Base-by-base conservation (phyloP, 768 basidiomycete species). In the Lactifluus pinguis region DNA sequence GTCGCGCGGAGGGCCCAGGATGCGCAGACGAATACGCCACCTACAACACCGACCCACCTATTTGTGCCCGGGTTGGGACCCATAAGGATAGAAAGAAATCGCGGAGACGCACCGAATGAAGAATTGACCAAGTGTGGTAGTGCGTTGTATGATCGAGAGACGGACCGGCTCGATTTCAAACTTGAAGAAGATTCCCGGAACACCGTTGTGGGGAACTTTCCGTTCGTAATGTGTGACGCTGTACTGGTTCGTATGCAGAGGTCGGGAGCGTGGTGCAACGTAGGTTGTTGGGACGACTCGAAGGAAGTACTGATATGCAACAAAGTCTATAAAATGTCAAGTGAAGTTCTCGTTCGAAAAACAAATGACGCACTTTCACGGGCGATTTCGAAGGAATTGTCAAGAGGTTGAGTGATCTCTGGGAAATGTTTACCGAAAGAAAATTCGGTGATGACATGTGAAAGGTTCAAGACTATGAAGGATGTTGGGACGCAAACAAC, bases 171-270 rank as follows among this genome's bases (percentile, higher is more conserved):
- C 95, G 41, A 98, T 75, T 60, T 99, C 95, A 71, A 92, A 98
- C 73, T 98, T 97, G 86, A 98, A 97, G 79, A 95, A 98, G 70
- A 98, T 95, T 15, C 91, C 95, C 0, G 95, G 95, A 0, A 92
- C 86, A 7, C 89, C 91, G 64, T 89, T 83, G 69, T 91, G 88
- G 19, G 83, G 76, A 2, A 97, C 75, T 17, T 81, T 78, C 34
- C 90, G 84, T 1, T 82, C 84, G 67, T 98, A 95, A 73, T 97
- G 92, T 0, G 92, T 98, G 6, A 98, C 95, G 49, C 90, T 91
- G 75, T 98, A 98, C 72, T 95, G 91, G 69, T 89, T 81, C 2
- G 91, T 93, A 44, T 80, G 70, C 3, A 92, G 72, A 4, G 88
- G 86, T 0, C 60, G 38, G 13, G 80, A 76, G 34, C 87, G 84